phyloP scores from a whole-genome alignment of 2,329 filamentous ascomycete genomes.

The Epichloe scottii region DNA sequence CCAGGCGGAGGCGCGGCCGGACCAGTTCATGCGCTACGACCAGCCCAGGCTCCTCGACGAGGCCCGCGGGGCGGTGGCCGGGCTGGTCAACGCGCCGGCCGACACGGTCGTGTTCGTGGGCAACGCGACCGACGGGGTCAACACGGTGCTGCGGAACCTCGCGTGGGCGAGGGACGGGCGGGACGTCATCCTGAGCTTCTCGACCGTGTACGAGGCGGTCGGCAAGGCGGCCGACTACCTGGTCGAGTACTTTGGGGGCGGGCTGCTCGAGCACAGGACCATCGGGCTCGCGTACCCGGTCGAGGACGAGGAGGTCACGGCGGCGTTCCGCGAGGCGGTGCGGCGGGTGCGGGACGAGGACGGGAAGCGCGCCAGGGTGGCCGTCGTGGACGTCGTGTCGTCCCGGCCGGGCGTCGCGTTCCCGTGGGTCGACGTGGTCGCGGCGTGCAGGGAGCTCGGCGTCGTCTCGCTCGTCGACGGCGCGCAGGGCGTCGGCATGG shows the following conservation, averaged over 20 bases:
- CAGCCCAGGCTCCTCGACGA: constrained; percentile 51
- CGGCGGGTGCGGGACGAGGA: constrained; percentile 30
- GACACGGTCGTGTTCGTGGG: constrained; percentile 62
- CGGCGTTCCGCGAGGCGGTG: constrained; percentile 48
- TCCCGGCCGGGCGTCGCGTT: constrained; percentile 68
- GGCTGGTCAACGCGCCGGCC: constrained; percentile 50
- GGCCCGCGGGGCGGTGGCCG: constrained; percentile 55
- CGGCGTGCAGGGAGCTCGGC: constrained; percentile 50
- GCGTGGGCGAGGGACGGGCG: constrained; percentile 53
- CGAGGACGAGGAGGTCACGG: constrained; percentile 53
- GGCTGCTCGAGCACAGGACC: constrained; percentile 33
- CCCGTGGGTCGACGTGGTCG: constrained; percentile 59
- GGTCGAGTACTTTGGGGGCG: constrained; percentile 46
- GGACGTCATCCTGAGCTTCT: constrained; percentile 70
- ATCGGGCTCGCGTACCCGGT: constrained; percentile 58
- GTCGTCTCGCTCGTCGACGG: constrained; percentile 70
- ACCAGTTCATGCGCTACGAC: constrained; percentile 62
- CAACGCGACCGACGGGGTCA: constrained; percentile 70
- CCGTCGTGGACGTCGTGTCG: constrained; percentile 65
- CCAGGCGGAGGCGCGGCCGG: constrained; percentile 53
- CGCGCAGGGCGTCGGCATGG: constrained; percentile 73
- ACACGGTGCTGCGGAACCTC: constrained; percentile 69
- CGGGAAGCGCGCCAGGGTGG: constrained; percentile 53
- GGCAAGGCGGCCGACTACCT: constrained; percentile 61
- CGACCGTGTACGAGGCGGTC: constrained; percentile 66